Evolutionary conservation across 306 rosid genomes (phyloP), one percentile per base, ranked within the genome.

Genomic region (Vigna angularis): DNA sequence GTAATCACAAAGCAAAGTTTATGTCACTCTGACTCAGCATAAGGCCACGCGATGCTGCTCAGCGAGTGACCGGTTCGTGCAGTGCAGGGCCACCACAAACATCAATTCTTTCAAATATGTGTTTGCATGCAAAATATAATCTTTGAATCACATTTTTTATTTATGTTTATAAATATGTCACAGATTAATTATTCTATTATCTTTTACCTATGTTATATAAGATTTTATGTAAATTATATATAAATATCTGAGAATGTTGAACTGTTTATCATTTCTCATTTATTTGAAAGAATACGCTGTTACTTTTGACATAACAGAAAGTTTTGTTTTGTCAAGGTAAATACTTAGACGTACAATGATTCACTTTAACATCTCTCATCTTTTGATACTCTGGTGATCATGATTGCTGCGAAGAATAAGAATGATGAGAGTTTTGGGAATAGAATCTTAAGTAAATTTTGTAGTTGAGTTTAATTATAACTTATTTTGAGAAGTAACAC

Each of bases 21-120:
- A 4, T 10, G 12, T 58, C 56, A 2, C 32, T 14, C 34, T 24
- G 28, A 8, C 58, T 55, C 6, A 18, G 13, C 64, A 14, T 3
- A 10, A 63, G 0, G 38, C 53, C 83, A 84, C 83, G 83, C 66
- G 45, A 52, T 1, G 52, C 15, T 28, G 26, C 7, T 11, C 28
- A 49, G 79, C 73, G 72, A 34, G 61, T 66, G 76, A 66, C 34
- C 4, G 14, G 22, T 26, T 52, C 6, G 40, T 11, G 17, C 42
- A 55, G 40, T 11, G 17, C 42, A 55, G 50, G 18, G 3, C 72
- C 49, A 59, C 67, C 79, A 38, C 66, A 79, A 59, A 17, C 49
- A 59, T 70, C 9, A 47, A 57, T 17, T 47, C 24, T 36, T 47
- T 36, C 3, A 3, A 63, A 16, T 28, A 3, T 63, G 47, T 26